Evolutionary conservation across 345 rosid species (phyloP).

Genomic region (Mallotus nudiflorus): DNA sequence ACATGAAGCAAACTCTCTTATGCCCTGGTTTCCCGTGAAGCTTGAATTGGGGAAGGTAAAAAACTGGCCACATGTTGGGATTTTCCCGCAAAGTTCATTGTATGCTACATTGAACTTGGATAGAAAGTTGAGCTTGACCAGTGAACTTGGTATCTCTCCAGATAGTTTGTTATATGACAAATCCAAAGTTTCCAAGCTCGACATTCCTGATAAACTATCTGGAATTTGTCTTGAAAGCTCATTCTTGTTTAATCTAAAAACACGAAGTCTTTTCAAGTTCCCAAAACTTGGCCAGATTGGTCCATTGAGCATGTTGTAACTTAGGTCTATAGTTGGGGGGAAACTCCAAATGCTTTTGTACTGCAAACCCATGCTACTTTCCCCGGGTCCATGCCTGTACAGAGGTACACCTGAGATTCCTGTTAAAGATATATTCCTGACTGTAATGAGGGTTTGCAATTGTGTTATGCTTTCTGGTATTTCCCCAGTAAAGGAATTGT

Average conservation of each 20-base stretch:
- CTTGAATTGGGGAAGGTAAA: slow-evolving; percentile 33
- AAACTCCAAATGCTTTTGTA: slow-evolving; percentile 21
- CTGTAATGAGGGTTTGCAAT: slow-evolving; percentile 9
- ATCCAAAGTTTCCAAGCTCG: neutral
- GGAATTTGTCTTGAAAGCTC: slow-evolving; percentile 24
- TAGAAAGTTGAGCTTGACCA: slow-evolving; percentile 25
- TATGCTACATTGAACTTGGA: slow-evolving; percentile 25
- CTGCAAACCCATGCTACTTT: neutral
- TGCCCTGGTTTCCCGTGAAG: slow-evolving; percentile 27
- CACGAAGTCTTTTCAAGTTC: slow-evolving; percentile 28
- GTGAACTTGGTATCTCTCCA: slow-evolving; percentile 31
- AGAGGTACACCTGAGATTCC: slow-evolving; percentile 7
- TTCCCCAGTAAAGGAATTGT: slow-evolving; percentile 37
- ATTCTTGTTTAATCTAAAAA: slow-evolving; percentile 6
- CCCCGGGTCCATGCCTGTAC: neutral
- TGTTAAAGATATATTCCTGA: neutral
- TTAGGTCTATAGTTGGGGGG: slow-evolving; percentile 24
- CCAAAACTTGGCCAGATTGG: slow-evolving; percentile 26
- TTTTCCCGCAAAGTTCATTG: slow-evolving; percentile 29
- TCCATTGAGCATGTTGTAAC: slow-evolving; percentile 25
- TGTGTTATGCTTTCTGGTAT: slow-evolving; percentile 30
- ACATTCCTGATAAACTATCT: neutral
- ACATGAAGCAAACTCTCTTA: slow-evolving; percentile 3
- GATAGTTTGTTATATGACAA: slow-evolving; percentile 24
- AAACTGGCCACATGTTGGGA: slow-evolving; percentile 24